These are phyloP conservation scores for Xylaria intraflava DNA, from an alignment of 495 filamentous ascomycete genomes.

Conservation along the genomic window DNA sequence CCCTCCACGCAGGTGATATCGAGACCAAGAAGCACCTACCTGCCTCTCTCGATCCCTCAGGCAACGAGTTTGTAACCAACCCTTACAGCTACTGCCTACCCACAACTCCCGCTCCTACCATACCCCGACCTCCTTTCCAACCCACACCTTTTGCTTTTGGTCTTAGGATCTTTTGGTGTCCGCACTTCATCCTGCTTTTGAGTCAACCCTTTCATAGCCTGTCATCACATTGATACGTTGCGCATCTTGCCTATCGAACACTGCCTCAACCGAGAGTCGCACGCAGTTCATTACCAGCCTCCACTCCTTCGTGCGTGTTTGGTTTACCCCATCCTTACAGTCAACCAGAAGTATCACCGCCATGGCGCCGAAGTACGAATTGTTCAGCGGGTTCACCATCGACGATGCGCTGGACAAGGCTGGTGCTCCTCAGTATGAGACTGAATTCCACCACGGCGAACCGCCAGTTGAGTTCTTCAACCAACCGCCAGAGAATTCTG, in stretches of 20 bases:
- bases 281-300: no score
- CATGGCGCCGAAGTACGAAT: slow-evolving; percentile 9
- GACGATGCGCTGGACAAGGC: slow-evolving; percentile 10
- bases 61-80: not conserved
- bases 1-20: not conserved
- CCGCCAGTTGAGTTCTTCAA: slow-evolving; percentile 25
- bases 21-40: not conserved
- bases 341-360: not conserved
- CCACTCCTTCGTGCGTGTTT: no score
- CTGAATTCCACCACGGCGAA: slow-evolving; percentile 4
- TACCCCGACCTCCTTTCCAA: not conserved
- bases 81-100: not conserved
- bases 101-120: not conserved
- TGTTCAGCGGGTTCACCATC: slow-evolving; percentile 2
- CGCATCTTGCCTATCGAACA: not conserved
- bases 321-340: no score
- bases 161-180: not conserved
- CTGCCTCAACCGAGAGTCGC: not conserved
- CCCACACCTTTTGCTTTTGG: not conserved
- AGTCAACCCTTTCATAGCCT: not conserved
- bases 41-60: not conserved
- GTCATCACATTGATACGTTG: not conserved
- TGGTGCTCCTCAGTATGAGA: not conserved
- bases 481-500: slow-evolving; percentile 14
- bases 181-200: not conserved